A percentile compares a stretch with the other conserved stretches of the same genome.
These are phyloP conservation scores for Fusarium sp. DNA, from an alignment of 2,329 filamentous ascomycete species.

Conservation along the genomic window DNA sequence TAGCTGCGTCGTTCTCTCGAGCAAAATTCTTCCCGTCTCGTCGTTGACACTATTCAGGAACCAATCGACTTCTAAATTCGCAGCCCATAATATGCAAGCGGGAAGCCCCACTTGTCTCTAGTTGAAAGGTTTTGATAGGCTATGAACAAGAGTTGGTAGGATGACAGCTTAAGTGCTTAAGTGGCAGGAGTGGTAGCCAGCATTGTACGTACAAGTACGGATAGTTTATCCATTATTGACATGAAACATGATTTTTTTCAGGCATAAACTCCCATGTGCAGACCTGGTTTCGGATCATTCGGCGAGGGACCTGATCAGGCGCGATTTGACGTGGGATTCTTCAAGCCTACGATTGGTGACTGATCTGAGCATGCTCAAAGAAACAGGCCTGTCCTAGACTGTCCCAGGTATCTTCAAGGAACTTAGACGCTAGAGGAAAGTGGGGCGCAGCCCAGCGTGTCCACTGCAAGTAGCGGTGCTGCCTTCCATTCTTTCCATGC, in stretches of 20 bases:
- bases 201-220: neutral
- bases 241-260: neutral
- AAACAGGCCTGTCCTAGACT: neutral
- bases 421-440: conserved; percentile 36
- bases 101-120: conserved; percentile 23
- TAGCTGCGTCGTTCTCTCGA: conserved; percentile 4
- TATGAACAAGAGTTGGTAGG: neutral
- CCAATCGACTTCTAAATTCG: conserved; percentile 26
- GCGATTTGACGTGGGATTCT: neutral
- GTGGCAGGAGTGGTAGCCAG: no score
- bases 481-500: conserved; percentile 42
- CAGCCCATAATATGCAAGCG: conserved; percentile 26
- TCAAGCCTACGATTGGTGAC: neutral
- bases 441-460: conserved; percentile 37
- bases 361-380: neutral
- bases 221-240: neutral
- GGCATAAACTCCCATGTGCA: neutral
- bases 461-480: conserved; percentile 42
- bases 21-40: conserved; percentile 15
- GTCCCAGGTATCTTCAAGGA: conserved; percentile 10
- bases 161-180: conserved; percentile 6
- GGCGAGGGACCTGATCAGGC: neutral
- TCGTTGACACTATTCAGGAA: conserved; percentile 27
- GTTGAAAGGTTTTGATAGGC: conserved; percentile 20
- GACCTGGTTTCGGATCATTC: neutral